Conservation (phyloP, 2,329 filamentous ascomycete genomes). For the Elsinoe batatas region DNA sequence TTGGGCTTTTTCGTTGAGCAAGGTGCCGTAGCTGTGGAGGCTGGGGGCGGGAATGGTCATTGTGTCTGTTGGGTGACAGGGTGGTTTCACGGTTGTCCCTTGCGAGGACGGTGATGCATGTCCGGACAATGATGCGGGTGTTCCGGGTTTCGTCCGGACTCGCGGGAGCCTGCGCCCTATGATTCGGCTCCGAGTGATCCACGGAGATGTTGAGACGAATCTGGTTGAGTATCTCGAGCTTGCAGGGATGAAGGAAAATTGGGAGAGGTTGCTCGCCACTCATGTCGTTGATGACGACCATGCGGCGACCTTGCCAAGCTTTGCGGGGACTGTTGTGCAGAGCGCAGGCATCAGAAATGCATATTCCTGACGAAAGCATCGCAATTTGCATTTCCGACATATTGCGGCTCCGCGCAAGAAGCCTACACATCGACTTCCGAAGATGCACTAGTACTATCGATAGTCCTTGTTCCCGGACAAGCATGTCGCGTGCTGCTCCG, state of each 20-base stretch:
- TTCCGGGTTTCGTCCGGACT: not conserved
- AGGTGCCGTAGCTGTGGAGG: constrained; percentile 11
- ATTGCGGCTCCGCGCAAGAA: not conserved
- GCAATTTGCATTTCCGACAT: not conserved
- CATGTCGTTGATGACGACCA: not conserved
- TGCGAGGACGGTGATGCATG: not conserved
- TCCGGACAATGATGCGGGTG: not conserved
- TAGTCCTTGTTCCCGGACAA: not conserved
- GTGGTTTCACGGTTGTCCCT: not conserved
- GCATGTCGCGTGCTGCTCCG: constrained; percentile 34
- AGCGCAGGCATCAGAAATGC: constrained; percentile 4
- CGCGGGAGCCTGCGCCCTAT: not conserved
- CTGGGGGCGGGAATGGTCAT: not conserved
- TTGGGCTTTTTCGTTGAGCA: constrained; percentile 9
- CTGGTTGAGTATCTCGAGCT: not conserved
- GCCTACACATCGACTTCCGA: not conserved
- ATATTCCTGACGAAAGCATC: constrained; percentile 1
- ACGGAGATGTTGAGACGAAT: not conserved
- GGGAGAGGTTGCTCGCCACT: not conserved
- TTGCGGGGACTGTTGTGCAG: not conserved
- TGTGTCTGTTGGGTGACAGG: not conserved
- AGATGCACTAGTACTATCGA: not conserved
- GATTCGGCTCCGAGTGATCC: not conserved
- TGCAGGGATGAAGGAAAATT: not conserved
- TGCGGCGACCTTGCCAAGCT: constrained; percentile 5